Percentiles rank a stretch among this genome's conserved stretches.
phyloP scores from a whole-genome alignment of 257 asterid species.

The Striga asiatica region DNA sequence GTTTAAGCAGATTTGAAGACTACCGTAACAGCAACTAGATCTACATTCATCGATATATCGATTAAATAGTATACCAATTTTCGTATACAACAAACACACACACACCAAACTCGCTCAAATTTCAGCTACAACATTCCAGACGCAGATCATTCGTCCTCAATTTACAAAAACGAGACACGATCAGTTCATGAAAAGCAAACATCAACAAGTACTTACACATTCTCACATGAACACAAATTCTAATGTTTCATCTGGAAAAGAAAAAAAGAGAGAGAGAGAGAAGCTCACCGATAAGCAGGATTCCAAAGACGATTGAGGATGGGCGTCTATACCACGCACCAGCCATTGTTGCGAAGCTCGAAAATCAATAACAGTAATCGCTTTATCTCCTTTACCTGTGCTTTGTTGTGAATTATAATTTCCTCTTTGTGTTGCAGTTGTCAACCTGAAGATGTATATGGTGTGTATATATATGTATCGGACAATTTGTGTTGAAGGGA shows the following conservation, averaged over 20 bases:
- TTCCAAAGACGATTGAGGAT: constrained; percentile 32
- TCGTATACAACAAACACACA: no score
- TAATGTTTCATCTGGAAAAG: no score
- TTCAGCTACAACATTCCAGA: no score
- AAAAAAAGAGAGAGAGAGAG: not conserved
- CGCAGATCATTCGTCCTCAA: no score
- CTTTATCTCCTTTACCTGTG: not conserved
- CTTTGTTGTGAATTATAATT: not conserved
- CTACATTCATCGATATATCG: no score
- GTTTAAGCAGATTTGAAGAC: no score
- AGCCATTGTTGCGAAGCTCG: constrained; percentile 45
- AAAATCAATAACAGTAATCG: not conserved
- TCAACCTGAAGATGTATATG: constrained; percentile 6
- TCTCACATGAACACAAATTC: not conserved
- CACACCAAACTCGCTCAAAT: no score
- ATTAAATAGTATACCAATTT: no score
- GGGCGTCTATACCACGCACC: constrained; percentile 42
- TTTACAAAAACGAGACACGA: no score
- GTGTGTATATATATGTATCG: constrained; percentile 17
- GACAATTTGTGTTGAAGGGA: not conserved
- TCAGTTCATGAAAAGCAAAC: no score
- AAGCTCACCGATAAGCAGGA: constrained; percentile 55
- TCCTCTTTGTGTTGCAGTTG: not conserved
- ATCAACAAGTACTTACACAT: no score
- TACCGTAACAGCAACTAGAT: no score